Conservation (phyloP, 225 moss, liverwort and hornwort genomes). For the Rhytidiadelphus loreus region DNA sequence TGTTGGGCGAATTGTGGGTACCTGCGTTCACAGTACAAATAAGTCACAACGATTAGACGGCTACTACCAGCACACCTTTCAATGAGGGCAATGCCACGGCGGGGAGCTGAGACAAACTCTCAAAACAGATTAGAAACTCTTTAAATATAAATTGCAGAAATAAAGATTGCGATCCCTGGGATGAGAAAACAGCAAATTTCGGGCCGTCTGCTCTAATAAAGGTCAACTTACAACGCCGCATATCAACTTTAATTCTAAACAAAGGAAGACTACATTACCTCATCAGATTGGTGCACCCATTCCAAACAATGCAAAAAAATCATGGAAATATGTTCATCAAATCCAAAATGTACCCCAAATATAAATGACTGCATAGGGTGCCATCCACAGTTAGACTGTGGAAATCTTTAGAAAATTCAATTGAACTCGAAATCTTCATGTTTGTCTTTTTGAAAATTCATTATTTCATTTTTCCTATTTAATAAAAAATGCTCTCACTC, state of each 20-base stretch:
- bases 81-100: not conserved
- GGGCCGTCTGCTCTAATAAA: not conserved
- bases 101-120: not conserved
- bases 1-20: slow-evolving; percentile 92
- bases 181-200: not conserved
- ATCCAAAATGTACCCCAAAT: not conserved
- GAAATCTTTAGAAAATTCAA: not conserved
- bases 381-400: not conserved
- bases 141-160: not conserved
- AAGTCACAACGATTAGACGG: not conserved
- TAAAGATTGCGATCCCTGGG: not conserved
- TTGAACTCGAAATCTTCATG: not conserved
- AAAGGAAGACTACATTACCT: not conserved
- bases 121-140: not conserved
- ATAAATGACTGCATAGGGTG: not conserved
- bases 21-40: slow-evolving; percentile 11
- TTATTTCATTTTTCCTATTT: too few species aligned
- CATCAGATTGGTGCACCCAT: not conserved
- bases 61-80: not conserved
- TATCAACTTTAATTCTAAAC: not conserved
- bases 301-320: not conserved
- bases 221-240: not conserved
- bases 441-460: not conserved
- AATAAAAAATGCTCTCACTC: not conserved
- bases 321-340: not conserved